Evolutionary conservation across 768 basidiomycete species (phyloP).

Genomic region (Lenzites betulinus): DNA sequence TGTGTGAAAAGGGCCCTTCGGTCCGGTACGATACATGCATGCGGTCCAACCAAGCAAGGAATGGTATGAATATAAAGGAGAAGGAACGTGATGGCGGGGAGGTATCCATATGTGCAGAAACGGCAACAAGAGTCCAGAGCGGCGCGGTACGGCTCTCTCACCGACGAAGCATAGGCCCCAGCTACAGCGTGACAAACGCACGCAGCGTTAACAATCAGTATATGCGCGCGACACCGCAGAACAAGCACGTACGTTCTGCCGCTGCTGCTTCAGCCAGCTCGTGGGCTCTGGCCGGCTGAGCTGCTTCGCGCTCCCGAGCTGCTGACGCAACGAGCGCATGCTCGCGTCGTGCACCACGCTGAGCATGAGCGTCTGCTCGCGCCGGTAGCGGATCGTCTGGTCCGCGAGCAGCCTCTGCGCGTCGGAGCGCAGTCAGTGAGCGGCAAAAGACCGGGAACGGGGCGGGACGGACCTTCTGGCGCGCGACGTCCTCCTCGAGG

Average conservation of each 20-base stretch:
- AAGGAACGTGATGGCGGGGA: neutral
- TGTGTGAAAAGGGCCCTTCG: neutral
- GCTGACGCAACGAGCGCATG: conserved; percentile 61
- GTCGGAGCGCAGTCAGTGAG: neutral
- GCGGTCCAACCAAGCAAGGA: neutral
- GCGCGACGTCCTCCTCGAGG: conserved; percentile 39
- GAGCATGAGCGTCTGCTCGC: conserved; percentile 83
- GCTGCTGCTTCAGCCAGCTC: conserved; percentile 72
- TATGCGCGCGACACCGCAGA: neutral
- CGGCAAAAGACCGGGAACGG: conserved; percentile 21
- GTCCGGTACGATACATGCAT: conserved; percentile 3
- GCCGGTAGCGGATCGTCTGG: conserved; percentile 57
- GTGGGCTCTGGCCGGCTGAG: conserved; percentile 50
- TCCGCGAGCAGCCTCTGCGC: conserved; percentile 51
- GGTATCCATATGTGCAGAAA: too few species aligned
- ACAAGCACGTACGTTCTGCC: conserved; percentile 46
- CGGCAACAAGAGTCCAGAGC: neutral
- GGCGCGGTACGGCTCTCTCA: conserved; percentile 9
- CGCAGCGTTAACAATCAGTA: neutral
- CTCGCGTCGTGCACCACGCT: conserved; percentile 72
- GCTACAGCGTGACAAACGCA: conserved; percentile 13
- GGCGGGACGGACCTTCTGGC: conserved; percentile 49
- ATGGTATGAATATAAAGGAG: neutral
- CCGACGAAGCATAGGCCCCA: conserved; percentile 33
- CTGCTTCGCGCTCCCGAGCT: conserved; percentile 52